Evolutionary conservation across 2,329 filamentous ascomycete genomes (phyloP).

Genomic region (Calonectria fujianensis): DNA sequence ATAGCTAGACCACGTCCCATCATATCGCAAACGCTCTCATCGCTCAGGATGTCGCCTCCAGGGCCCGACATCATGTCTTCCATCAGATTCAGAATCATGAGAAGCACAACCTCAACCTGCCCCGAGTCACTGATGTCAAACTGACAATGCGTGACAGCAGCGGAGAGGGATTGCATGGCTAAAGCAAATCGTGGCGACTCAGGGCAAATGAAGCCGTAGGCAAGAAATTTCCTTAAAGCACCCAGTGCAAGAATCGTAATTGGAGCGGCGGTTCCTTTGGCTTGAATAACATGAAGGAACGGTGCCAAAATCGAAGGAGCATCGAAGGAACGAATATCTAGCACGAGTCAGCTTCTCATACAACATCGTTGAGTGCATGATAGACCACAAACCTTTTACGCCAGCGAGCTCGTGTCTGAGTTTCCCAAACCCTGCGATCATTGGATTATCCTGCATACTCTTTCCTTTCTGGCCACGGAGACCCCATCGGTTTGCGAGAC

Average conservation of each 20-base stretch:
- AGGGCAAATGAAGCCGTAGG: conserved; percentile 91
- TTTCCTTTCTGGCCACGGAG: conserved; percentile 95
- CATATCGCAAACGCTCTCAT: conserved; percentile 99
- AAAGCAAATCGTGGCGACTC: conserved; percentile 90
- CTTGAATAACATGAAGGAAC: conserved; percentile 96
- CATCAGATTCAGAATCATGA: conserved; percentile 97
- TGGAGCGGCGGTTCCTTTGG: conserved; percentile 94
- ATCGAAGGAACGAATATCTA: conserved; percentile 92
- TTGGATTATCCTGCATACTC: conserved; percentile 97
- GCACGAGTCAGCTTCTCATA: conserved; percentile 41
- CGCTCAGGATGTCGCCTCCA: conserved; percentile 93
- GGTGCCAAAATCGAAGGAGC: conserved; percentile 92
- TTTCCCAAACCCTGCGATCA: conserved; percentile 95
- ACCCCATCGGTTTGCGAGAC: conserved; percentile 90
- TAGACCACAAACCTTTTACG: conserved; percentile 79
- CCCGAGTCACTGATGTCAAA: conserved; percentile 97
- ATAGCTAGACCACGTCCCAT: conserved; percentile 99
- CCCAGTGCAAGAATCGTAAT: conserved; percentile 96
- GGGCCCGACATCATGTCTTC: conserved; percentile 98
- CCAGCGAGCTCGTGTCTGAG: conserved; percentile 90
- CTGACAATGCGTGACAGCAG: conserved; percentile 96
- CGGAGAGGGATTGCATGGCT: conserved; percentile 95
- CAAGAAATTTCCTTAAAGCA: conserved; percentile 96
- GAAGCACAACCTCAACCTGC: conserved; percentile 94
- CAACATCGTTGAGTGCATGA: not conserved